phyloP scores from a whole-genome alignment of 2,329 filamentous ascomycete genomes.

The Aspergillus sp. region DNA sequence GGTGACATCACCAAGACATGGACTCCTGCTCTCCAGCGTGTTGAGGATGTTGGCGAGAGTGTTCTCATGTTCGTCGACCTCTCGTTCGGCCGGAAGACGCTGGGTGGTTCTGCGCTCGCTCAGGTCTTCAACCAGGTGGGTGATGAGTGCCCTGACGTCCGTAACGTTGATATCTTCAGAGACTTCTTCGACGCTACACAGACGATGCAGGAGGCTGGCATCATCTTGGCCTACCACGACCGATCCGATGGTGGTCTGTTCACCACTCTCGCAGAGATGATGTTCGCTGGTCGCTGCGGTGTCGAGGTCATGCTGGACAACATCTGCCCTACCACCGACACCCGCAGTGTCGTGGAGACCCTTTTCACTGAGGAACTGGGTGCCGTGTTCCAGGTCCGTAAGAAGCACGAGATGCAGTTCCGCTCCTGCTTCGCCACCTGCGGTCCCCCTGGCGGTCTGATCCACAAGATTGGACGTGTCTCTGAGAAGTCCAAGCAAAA shows the following conservation, averaged over 20 bases:
- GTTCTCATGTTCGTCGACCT: constrained; percentile 88
- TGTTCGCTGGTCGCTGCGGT: constrained; percentile 91
- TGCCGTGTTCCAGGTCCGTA: constrained; percentile 89
- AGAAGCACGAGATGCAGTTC: constrained; percentile 76
- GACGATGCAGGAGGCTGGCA: constrained; percentile 57
- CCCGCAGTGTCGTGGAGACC: constrained; percentile 61
- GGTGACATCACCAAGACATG: constrained; percentile 78
- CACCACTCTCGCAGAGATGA: constrained; percentile 91
- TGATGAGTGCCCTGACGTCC: constrained; percentile 76
- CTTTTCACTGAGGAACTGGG: constrained; percentile 97
- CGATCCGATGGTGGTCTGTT: constrained; percentile 87
- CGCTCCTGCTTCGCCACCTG: constrained; percentile 85
- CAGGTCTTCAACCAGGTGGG: constrained; percentile 85
- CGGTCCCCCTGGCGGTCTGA: constrained; percentile 71
- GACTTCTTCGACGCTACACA: constrained; percentile 88
- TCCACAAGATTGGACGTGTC: constrained; percentile 77
- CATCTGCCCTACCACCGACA: constrained; percentile 52
- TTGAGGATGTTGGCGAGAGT: constrained; percentile 83
- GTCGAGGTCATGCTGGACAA: constrained; percentile 77
- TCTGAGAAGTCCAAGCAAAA: constrained; percentile 62
- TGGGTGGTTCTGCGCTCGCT: constrained; percentile 86
- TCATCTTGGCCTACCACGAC: constrained; percentile 91
- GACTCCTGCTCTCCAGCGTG: constrained; percentile 79
- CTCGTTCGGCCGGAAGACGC: constrained; percentile 67
- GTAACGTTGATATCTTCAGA: constrained; percentile 69